Conservation (phyloP, 345 rosid genomes). For the Brassica nigra region DNA sequence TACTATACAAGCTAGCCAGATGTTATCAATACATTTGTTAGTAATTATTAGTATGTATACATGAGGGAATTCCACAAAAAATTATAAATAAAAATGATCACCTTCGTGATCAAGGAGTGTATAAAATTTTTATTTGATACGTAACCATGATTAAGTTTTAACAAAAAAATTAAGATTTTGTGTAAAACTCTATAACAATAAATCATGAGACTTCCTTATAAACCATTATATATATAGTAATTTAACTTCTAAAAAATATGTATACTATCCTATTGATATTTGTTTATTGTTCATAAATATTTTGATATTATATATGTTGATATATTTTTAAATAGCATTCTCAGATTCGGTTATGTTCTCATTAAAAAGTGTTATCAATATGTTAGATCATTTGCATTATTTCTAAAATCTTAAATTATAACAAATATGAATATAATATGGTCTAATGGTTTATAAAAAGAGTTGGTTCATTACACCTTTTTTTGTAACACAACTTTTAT, state of each 20-base stretch:
- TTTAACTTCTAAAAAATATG: not conserved
- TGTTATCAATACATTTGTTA: not conserved
- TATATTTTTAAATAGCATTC: no score
- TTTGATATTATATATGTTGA: no score
- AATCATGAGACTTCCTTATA: not conserved
- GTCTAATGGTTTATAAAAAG: not conserved
- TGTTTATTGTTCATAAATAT: no score
- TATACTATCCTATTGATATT: not conserved
- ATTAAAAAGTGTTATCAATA: no score
- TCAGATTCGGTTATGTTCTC: no score
- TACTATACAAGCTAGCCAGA: not conserved
- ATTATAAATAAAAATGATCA: not conserved
- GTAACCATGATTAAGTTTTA: not conserved
- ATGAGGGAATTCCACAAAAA: not conserved
- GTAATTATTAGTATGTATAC: not conserved
- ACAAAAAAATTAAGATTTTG: not conserved
- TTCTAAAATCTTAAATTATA: not conserved
- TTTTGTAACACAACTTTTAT: no score
- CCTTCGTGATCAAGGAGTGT: not conserved
- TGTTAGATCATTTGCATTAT: no score
- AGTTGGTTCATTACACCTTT: not conserved
- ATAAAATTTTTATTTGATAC: not conserved
- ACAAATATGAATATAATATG: not conserved
- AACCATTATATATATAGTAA: not conserved
- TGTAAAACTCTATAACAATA: not conserved